Percentiles rank a stretch among this genome's conserved stretches.
These are phyloP conservation scores for Penicillium verhagenii DNA, from an alignment of 495 filamentous ascomycete species.

Conservation along the genomic window DNA sequence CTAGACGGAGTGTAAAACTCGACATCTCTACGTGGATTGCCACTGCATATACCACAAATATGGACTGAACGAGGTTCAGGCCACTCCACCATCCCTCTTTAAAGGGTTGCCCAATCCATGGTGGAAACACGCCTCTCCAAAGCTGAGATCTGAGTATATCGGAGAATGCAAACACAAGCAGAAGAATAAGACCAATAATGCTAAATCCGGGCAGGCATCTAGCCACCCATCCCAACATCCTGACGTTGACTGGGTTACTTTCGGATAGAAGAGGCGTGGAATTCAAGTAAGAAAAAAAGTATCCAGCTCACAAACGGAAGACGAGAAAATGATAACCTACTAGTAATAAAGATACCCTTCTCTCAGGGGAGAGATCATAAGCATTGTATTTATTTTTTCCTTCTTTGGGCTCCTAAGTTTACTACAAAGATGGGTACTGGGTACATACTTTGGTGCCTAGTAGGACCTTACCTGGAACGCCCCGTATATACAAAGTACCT, in stretches of 20 bases:
- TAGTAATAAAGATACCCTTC: too few species aligned
- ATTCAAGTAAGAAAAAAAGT: too few species aligned
- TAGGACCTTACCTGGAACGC: neutral
- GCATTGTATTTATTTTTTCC: neutral
- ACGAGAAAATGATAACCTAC: too few species aligned
- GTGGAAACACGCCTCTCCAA: constrained; percentile 18
- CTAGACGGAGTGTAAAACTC: constrained; percentile 32
- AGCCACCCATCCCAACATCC: constrained; percentile 31
- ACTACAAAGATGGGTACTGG: neutral
- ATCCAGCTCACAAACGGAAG: neutral
- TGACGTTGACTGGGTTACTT: neutral
- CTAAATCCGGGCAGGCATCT: constrained; percentile 40
- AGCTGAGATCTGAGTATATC: constrained; percentile 15
- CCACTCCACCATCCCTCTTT: constrained; percentile 15
- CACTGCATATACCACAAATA: constrained; percentile 34
- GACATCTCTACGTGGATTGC: constrained; percentile 31
- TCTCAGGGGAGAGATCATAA: neutral
- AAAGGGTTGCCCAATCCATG: constrained; percentile 2
- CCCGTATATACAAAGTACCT: neutral
- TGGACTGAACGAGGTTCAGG: constrained; percentile 25
- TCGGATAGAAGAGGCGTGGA: neutral
- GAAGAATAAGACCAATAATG: constrained; percentile 28
- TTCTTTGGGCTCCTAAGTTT: neutral
- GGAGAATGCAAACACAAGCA: constrained; percentile 27
- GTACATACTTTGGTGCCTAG: neutral